A percentile compares a stretch with the other conserved stretches of the same genome.
Conservation (phyloP, 1,284 basidiomycete genomes). For the Austroboletus novae-zelandiae region DNA sequence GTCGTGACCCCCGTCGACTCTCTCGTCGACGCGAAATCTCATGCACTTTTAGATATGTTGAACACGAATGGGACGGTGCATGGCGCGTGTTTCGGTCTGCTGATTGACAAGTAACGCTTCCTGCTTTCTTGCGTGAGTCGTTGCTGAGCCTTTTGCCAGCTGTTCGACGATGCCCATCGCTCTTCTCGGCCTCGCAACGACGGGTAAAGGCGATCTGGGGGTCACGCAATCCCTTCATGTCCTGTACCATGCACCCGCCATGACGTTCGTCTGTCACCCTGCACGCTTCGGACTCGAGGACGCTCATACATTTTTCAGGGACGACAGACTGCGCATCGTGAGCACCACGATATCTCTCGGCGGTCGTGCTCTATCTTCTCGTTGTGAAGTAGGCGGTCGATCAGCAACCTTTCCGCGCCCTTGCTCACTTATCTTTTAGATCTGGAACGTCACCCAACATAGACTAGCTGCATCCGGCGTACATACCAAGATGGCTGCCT, state of each 20-base stretch:
- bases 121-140: neutral
- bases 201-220: constrained; percentile 22
- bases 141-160: constrained; percentile 16
- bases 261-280: constrained; percentile 26
- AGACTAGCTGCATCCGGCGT: constrained; percentile 36
- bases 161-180: constrained; percentile 36
- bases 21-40: neutral
- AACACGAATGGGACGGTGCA: constrained; percentile 41
- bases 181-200: constrained; percentile 25
- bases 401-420: neutral
- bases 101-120: constrained; percentile 46
- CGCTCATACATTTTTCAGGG: constrained; percentile 12
- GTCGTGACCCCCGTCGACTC: neutral
- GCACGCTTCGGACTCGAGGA: neutral
- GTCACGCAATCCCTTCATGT: constrained; percentile 42
- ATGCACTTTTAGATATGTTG: constrained; percentile 43
- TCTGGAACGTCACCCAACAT: constrained; percentile 37
- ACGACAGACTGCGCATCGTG: constrained; percentile 30
- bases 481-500: constrained; percentile 39
- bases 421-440: constrained; percentile 18
- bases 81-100: constrained; percentile 44
- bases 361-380: constrained; percentile 24
- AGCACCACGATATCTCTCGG: constrained; percentile 30
- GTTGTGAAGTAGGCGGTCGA: constrained; percentile 24
- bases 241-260: constrained; percentile 40